Base-by-base conservation (phyloP, 129 eudicot genomes). In the Saposhnikovia divaricata region DNA sequence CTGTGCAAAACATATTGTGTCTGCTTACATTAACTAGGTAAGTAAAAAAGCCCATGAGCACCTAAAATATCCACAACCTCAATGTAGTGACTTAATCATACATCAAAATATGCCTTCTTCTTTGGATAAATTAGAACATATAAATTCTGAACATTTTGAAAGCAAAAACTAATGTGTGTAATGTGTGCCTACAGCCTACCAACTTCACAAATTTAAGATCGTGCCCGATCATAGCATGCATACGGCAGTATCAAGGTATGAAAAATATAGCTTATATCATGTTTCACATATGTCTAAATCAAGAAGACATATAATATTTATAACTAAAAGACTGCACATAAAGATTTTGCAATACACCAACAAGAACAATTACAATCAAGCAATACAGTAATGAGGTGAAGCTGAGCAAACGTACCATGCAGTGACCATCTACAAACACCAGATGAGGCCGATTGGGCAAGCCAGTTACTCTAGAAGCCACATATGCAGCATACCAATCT, bases 401-500 rank as follows among this genome's bases (percentile, higher is more conserved):
- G 37, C 19, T 11, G 77, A 73, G 37, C 34, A 73, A 1, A 40
- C 78, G 23, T 92, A 96, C 99, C 96, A 86, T 85, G 77, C 86
- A 81, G 74, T 90, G 96, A 31, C 96, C 96, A 82, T 90, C 96
- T 9, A 96, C 78, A 68, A 92, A 96, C 70, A 92, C 91, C 86
- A 96, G 80, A 80, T 84, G 90, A 65, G 99, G 98, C 40, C 99
- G 89, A 68, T 81, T 86, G 55, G 97, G 96, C 89, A 96, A 83
- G 81, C 99, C 99, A 23, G 92, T 86, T 70, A 88, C 92, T 75
- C 90, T 88, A 76, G 99, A 92, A 75, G 97, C 88, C 76, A 90
- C 98, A 50, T 96, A 96, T 66, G 99, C 91, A 75, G 98, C 92
- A 81, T 96, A 96, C 97, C 97, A 96, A 78, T 96, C 99, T n/a